phyloP scores from a whole-genome alignment of 345 rosid genomes.

The Orychophragmus violaceus region DNA sequence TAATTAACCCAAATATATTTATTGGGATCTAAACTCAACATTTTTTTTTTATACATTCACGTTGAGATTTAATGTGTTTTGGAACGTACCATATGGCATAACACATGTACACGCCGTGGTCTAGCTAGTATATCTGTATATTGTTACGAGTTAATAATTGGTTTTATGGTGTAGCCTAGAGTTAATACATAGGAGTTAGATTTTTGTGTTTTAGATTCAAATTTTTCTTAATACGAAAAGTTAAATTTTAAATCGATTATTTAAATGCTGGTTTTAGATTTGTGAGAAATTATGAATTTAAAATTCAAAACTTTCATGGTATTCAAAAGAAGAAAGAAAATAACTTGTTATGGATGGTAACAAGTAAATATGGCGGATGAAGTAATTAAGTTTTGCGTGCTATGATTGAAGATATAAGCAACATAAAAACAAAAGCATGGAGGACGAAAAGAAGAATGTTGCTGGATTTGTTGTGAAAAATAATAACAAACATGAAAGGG shows the following conservation, averaged over 20 bases:
- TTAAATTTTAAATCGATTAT: too few species aligned
- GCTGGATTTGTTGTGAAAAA: not conserved
- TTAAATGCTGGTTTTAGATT: too few species aligned
- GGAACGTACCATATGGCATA: not conserved
- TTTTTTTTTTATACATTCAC: too few species aligned
- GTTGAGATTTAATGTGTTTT: not conserved
- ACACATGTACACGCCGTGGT: not conserved
- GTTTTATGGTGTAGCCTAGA: too few species aligned
- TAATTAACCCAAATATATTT: not conserved
- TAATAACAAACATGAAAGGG: conserved; percentile 2
- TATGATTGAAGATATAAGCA: not conserved
- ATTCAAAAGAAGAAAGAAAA: too few species aligned
- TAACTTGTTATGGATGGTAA: not conserved
- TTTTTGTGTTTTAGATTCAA: too few species aligned
- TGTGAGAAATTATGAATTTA: too few species aligned
- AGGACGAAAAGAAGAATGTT: conserved; percentile 2
- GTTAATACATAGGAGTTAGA: too few species aligned
- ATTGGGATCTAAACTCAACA: too few species aligned
- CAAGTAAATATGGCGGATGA: not conserved
- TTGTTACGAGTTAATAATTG: not conserved
- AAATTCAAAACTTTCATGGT: too few species aligned
- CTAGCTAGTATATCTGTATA: not conserved
- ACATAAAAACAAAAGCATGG: not conserved
- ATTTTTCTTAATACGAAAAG: too few species aligned
- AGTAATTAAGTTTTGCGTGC: not conserved